phyloP scores from a whole-genome alignment of 768 basidiomycete species.

The Wakefieldia striispora region DNA sequence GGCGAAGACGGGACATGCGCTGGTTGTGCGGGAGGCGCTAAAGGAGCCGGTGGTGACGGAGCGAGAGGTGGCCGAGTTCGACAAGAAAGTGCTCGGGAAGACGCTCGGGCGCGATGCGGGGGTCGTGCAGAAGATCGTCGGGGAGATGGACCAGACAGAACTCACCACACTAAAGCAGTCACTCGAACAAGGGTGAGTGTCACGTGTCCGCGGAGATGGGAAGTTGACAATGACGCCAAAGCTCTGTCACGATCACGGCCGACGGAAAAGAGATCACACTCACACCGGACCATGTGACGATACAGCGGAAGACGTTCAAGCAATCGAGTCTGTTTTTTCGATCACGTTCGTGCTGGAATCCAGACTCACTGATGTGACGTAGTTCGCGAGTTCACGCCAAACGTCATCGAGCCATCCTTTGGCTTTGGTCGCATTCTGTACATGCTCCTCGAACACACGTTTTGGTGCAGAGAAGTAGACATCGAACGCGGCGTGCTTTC shows the following conservation, averaged over 20 bases:
- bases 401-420: constrained; percentile 98
- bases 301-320: constrained; percentile 84
- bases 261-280: constrained; percentile 70
- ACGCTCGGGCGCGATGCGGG: constrained; percentile 84
- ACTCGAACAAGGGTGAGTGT: constrained; percentile 67
- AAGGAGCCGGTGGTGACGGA: constrained; percentile 84
- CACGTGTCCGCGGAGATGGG: constrained; percentile 8
- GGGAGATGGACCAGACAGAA: constrained; percentile 61
- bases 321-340: constrained; percentile 62
- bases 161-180: constrained; percentile 67
- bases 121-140: constrained; percentile 59
- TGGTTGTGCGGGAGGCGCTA: constrained; percentile 84
- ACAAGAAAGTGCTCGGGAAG: constrained; percentile 88
- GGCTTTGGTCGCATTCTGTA: constrained; percentile 96
- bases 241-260: constrained; percentile 50
- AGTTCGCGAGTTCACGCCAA: constrained; percentile 96
- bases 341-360: constrained; percentile 3
- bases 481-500: constrained; percentile 89
- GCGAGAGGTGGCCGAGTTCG: constrained; percentile 72
- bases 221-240: constrained; percentile 33
- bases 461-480: constrained; percentile 93
- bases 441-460: constrained; percentile 90
- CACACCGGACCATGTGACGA: constrained; percentile 69
- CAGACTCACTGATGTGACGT: constrained; percentile 23
- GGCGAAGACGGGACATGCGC: constrained; percentile 75